Conservation (phyloP, 2,329 filamentous ascomycete genomes). For the Fusarium sp. region DNA sequence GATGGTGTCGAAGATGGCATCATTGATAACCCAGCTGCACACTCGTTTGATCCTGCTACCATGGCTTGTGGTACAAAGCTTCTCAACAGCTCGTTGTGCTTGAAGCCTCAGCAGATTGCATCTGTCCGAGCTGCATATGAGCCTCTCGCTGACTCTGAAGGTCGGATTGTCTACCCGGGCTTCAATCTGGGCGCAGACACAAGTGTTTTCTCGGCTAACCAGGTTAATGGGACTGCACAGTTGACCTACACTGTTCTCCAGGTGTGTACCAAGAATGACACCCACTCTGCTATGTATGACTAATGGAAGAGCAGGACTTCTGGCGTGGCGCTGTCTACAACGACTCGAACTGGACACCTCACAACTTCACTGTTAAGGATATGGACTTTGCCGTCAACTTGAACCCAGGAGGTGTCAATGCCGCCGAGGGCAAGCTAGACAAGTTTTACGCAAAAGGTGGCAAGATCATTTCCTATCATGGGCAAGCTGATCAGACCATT, state of each 20-base stretch:
- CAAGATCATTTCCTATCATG: constrained; percentile 16
- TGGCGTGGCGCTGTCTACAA: constrained; percentile 19
- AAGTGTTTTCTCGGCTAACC: constrained; percentile 15
- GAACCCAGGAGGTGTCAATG: constrained; percentile 13
- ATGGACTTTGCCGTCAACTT: constrained; percentile 16
- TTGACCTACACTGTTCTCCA: constrained; percentile 9
- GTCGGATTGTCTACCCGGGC: constrained; percentile 1
- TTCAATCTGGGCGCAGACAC: constrained; percentile 7
- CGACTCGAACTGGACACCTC: constrained; percentile 10
- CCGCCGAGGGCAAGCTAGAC: neutral
- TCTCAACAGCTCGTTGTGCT: neutral
- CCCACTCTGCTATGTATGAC: neutral
- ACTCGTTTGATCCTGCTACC: neutral
- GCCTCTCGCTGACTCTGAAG: neutral
- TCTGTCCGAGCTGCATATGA: constrained; percentile 17
- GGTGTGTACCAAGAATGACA: neutral
- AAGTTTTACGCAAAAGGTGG: constrained; percentile 12
- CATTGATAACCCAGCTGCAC: constrained; percentile 7
- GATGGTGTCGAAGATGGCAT: constrained; percentile 13
- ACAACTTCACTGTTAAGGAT: constrained; percentile 8
- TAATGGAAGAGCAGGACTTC: constrained; percentile 1
- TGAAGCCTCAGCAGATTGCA: neutral
- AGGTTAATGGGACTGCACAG: constrained; percentile 7
- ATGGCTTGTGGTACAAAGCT: constrained; percentile 1
- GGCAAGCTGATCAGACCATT: constrained; percentile 12